Base-by-base conservation (phyloP, 495 filamentous ascomycete species). In the Aspergillus funiculosus region DNA sequence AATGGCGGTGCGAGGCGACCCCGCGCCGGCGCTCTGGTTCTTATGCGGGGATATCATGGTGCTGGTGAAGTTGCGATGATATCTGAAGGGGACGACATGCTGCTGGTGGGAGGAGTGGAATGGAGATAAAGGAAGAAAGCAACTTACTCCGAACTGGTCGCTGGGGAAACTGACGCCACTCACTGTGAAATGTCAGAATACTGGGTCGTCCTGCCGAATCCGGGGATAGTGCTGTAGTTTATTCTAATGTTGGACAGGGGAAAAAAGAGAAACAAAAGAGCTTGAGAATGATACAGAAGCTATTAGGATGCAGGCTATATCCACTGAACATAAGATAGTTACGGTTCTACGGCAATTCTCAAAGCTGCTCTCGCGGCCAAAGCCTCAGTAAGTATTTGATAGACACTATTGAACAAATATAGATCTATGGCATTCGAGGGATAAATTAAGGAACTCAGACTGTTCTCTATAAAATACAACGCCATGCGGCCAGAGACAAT, bases 1-100 rank as follows among this genome's bases (percentile, higher is more conserved):
- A 2, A 63, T 59, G 10, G 39, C 50, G 19, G 46, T 61, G n/a
- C 57, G 54, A 29, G 64, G 66, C 2, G 61, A 61, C 25, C 36
- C 45, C 34, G 15, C 19, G 5, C 21, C 32, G 8, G n/a, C 18
- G 10, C 30, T 20, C 11, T 20, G 28, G 9, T 29, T 27, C 53
- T 68, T 54, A 52, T 48, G 49, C 31, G 52, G 59, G 42, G 54
- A 59, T 13, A 54, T 36, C 52, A 63, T 53, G 31, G 26, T 47
- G 21, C 11, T 35, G 13, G 17, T 3, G 6, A 24, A 17, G 6
- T 15, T 20, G 5, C 7, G 14, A 20, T 10, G 10, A 24, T 17
- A 22, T 26, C 20, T 22, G 13, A 19, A 19, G 31, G 9, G 7
- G 21, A 25, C 7, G 4, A 5, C 21, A 41, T 41, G 21, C 6